Evolutionary conservation across 305 asterid genomes (phyloP).

Genomic region (Ajuga reptans): DNA sequence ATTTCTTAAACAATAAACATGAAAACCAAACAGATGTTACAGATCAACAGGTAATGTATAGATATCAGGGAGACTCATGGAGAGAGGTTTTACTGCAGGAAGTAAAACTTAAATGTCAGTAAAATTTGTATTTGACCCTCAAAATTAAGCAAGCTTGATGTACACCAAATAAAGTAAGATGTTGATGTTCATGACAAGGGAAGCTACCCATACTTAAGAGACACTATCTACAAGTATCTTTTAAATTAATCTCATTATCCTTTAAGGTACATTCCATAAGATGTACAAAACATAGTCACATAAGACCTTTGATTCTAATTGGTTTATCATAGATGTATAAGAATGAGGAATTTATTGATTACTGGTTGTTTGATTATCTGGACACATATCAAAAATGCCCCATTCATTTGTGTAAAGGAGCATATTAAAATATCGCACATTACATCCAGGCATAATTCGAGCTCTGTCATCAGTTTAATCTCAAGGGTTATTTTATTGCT

Average conservation of each 20-base stretch:
- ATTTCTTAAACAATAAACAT: conserved; percentile 2
- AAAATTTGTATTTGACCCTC: neutral
- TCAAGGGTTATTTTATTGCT: neutral
- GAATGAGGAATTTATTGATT: neutral
- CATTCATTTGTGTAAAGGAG: neutral
- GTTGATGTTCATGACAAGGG: neutral
- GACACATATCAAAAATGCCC: neutral
- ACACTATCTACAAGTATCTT: neutral
- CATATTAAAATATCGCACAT: neutral
- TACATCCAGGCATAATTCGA: neutral
- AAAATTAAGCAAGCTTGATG: neutral
- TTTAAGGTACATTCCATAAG: neutral
- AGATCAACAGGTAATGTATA: neutral
- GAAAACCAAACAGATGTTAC: neutral
- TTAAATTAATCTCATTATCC: neutral
- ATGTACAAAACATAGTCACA: neutral
- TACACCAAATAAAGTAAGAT: neutral
- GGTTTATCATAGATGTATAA: neutral
- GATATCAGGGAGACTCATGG: neutral
- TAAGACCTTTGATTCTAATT: neutral
- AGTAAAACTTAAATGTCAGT: neutral
- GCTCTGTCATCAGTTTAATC: neutral
- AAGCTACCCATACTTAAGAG: neutral
- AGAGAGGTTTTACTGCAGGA: neutral
- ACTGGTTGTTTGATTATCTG: neutral